These are phyloP conservation scores for Fusarium hainanense DNA, from an alignment of 2,329 filamentous ascomycete species.

Conservation along the genomic window DNA sequence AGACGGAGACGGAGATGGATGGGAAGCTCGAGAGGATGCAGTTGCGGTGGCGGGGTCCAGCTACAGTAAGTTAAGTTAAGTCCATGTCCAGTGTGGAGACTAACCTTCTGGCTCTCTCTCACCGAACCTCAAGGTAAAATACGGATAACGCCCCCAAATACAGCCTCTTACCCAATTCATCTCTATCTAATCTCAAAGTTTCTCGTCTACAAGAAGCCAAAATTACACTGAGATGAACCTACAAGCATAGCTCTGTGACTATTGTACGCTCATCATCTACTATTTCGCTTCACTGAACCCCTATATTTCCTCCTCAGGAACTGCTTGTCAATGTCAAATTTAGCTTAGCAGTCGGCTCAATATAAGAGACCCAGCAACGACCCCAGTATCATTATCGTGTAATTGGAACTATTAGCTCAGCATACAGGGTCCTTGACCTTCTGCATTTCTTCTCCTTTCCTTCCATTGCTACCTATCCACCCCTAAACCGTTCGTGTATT, in stretches of 20 bases:
- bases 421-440: constrained; percentile 33
- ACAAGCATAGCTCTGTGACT: not conserved
- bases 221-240: constrained; percentile 23
- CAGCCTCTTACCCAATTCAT: constrained; percentile 35
- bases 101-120: constrained; percentile 12
- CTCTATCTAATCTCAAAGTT: constrained; percentile 23
- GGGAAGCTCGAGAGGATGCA: constrained; percentile 42
- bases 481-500: not conserved
- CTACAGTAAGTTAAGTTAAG: constrained; percentile 44
- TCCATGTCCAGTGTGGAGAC: constrained; percentile 40
- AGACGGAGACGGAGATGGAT: constrained; percentile 27
- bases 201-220: constrained; percentile 21
- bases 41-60: constrained; percentile 45
- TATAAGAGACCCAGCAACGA: constrained; percentile 29
- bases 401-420: constrained; percentile 19
- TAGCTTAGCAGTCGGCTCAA: constrained; percentile 30
- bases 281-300: not conserved
- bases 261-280: constrained; percentile 1
- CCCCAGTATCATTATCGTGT: constrained; percentile 30
- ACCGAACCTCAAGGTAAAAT: constrained; percentile 15
- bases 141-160: constrained; percentile 20
- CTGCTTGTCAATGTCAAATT: constrained; percentile 21
- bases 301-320: constrained; percentile 8
- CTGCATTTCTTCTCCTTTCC: constrained; percentile 12
- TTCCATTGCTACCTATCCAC: not conserved